Percentiles rank a stretch among this genome's conserved stretches.
These are phyloP conservation scores for Leptodontidium sp. DNA, from an alignment of 2,329 filamentous ascomycete genomes.

Conservation along the genomic window DNA sequence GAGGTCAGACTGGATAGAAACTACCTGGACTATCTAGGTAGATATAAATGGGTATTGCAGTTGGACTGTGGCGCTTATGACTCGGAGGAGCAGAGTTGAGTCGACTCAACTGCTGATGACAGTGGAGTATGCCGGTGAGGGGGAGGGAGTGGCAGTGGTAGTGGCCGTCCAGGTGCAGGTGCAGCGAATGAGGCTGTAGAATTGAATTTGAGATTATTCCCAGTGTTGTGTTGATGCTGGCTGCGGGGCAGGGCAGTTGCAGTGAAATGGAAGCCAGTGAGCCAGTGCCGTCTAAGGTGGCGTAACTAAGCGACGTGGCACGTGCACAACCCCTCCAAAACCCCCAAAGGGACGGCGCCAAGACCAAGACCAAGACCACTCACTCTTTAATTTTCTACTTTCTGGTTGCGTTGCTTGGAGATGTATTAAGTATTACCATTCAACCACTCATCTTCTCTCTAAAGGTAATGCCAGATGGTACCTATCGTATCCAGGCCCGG, in stretches of 20 bases:
- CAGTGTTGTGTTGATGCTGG: constrained; percentile 13
- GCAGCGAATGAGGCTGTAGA: not conserved
- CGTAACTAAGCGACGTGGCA: constrained; percentile 6
- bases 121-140: not conserved
- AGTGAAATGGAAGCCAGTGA: not conserved
- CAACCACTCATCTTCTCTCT: too few species aligned
- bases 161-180: not conserved
- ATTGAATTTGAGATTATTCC: constrained; percentile 19
- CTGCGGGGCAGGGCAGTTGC: constrained; percentile 4
- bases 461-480: too few species aligned
- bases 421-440: too few species aligned
- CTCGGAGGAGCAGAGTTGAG: not conserved
- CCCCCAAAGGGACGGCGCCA: too few species aligned
- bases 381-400: too few species aligned
- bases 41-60: too few species aligned
- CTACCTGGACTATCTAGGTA: too few species aligned
- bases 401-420: too few species aligned
- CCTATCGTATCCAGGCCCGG: too few species aligned
- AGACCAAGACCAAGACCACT: too few species aligned
- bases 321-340: not conserved
- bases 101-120: not conserved
- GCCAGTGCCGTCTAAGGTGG: too few species aligned
- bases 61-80: not conserved
- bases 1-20: too few species aligned
- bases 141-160: not conserved